Conservation (phyloP, 805 yeast genomes). For the Yarrowia deformans region DNA sequence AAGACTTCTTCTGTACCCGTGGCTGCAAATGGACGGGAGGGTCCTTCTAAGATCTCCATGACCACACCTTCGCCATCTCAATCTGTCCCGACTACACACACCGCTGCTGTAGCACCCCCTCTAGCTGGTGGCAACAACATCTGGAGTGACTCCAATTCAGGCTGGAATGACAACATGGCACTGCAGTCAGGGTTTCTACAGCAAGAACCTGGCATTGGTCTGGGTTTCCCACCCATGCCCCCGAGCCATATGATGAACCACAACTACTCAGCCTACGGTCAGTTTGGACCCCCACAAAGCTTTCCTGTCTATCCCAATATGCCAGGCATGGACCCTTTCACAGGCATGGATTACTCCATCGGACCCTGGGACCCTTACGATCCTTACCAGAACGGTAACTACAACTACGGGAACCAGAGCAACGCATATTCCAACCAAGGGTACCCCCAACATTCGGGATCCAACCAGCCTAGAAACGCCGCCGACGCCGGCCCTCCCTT, state of each 20-base stretch:
- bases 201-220: background rate
- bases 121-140: constrained; percentile 13
- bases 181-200: constrained; percentile 24
- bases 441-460: background rate
- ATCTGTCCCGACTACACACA: background rate
- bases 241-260: constrained; percentile 28
- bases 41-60: background rate
- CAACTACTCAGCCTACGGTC: background rate
- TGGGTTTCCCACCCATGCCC: constrained; percentile 22
- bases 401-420: background rate
- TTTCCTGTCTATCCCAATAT: constrained; percentile 13
- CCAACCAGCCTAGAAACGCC: background rate
- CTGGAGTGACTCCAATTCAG: constrained; percentile 30
- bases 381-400: constrained; percentile 16
- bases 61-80: background rate
- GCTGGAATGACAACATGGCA: constrained; percentile 25
- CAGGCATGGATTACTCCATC: constrained; percentile 25
- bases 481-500: background rate
- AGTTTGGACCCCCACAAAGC: constrained; percentile 6
- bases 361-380: constrained; percentile 36
- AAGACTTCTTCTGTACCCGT: background rate
- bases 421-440: background rate
- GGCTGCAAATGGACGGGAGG: background rate
- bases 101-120: constrained; percentile 25
- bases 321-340: constrained; percentile 20